Evolutionary conservation across 768 basidiomycete species (phyloP).

Genomic region (Austroboletus festivus): DNA sequence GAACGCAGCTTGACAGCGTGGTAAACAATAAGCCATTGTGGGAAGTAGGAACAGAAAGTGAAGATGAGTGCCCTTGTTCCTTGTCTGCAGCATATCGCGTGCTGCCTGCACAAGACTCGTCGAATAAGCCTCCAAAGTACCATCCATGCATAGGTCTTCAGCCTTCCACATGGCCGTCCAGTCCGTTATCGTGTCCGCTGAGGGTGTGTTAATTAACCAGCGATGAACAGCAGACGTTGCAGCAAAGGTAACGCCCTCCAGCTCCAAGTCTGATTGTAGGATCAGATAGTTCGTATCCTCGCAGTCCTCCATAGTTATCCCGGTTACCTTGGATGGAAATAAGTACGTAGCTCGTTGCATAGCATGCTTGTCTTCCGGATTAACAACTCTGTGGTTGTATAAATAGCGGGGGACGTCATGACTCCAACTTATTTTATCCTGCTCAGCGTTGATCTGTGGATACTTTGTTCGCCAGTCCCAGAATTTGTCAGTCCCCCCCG

Average conservation of each 20-base stretch:
- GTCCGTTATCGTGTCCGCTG: background rate
- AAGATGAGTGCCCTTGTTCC: background rate
- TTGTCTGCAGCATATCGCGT: background rate
- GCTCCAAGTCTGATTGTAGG: background rate
- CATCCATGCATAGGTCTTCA: background rate
- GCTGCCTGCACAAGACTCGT: background rate
- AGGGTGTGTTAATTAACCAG: background rate
- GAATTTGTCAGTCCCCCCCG: background rate
- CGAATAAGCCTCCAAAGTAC: background rate
- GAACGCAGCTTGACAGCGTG: constrained; percentile 4
- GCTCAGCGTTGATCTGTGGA: background rate
- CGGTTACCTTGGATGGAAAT: background rate
- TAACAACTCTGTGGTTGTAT: background rate
- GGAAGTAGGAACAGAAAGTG: constrained; percentile 1
- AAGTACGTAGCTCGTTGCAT: background rate
- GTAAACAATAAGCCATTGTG: constrained; percentile 20
- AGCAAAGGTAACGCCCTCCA: background rate
- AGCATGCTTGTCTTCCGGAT: background rate
- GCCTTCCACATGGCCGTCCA: background rate
- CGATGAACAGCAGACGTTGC: constrained; percentile 1
- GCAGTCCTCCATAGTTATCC: background rate
- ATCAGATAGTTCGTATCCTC: background rate
- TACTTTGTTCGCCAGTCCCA: background rate
- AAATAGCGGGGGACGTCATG: background rate
- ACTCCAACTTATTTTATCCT: background rate